These are phyloP conservation scores for Aspergillus sp. DNA, from an alignment of 2,329 filamentous ascomycete genomes.

Conservation along the genomic window DNA sequence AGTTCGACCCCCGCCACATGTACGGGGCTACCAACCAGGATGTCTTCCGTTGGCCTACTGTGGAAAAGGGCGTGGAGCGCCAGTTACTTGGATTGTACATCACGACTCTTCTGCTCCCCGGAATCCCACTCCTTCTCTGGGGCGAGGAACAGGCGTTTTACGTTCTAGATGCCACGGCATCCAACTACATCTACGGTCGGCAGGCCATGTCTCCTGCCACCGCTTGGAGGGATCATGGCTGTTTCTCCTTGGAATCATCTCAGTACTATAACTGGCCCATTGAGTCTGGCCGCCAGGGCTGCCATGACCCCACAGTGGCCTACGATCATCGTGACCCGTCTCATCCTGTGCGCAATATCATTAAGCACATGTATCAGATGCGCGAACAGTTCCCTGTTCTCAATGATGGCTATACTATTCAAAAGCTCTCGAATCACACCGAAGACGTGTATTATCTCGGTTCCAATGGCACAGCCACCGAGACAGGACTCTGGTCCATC, in stretches of 20 bases:
- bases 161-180: slow-evolving; percentile 62
- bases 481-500: slow-evolving; percentile 62
- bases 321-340: slow-evolving; percentile 64
- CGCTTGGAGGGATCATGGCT: slow-evolving; percentile 65
- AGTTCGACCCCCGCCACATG: slow-evolving; percentile 64
- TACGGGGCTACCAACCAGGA: slow-evolving; percentile 66
- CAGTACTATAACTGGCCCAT: slow-evolving; percentile 61
- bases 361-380: slow-evolving; percentile 63
- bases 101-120: slow-evolving; percentile 59
- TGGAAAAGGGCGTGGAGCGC: slow-evolving; percentile 57
- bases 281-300: slow-evolving; percentile 54
- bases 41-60: slow-evolving; percentile 63
- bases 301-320: slow-evolving; percentile 57
- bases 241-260: slow-evolving; percentile 57
- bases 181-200: slow-evolving; percentile 65
- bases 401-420: slow-evolving; percentile 59
- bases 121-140: slow-evolving; percentile 62
- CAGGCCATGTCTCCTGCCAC: slow-evolving; percentile 61
- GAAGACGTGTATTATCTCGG: slow-evolving; percentile 52
- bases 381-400: slow-evolving; percentile 57
- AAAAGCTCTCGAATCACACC: slow-evolving; percentile 58
- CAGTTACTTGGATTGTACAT: slow-evolving; percentile 60
- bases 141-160: slow-evolving; percentile 67
- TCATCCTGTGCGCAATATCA: slow-evolving; percentile 59
- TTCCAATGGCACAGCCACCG: slow-evolving; percentile 53